These are phyloP conservation scores for Multifurca ochricompacta DNA, from an alignment of 768 basidiomycete species.

Conservation along the genomic window DNA sequence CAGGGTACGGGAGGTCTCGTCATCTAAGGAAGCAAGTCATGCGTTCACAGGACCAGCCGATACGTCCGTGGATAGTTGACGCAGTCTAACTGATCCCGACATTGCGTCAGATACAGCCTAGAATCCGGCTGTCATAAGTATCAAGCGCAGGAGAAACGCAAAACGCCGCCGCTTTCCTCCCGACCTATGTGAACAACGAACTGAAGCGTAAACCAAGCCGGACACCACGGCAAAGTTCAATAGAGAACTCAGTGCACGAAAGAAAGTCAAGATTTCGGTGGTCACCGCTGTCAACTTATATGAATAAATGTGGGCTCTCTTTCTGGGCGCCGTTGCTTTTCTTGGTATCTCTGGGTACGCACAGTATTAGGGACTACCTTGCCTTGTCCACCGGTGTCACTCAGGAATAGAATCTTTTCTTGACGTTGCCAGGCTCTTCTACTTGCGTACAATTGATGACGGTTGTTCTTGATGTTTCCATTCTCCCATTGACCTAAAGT, in stretches of 20 bases:
- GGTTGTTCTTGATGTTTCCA: neutral
- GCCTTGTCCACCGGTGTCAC: neutral
- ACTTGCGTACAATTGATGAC: neutral
- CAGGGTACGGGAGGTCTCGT: neutral
- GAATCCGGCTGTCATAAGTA: conserved; percentile 15
- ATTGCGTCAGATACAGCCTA: neutral
- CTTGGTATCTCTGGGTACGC: neutral
- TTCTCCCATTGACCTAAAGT: neutral
- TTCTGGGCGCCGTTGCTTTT: neutral
- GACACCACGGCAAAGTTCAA: conserved; percentile 19
- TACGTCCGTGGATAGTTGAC: neutral
- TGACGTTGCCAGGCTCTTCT: neutral
- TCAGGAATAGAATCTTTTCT: neutral
- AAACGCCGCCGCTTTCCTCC: conserved; percentile 5
- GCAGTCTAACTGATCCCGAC: neutral
- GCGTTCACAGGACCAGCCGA: neutral
- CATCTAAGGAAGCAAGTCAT: neutral
- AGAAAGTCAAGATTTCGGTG: conserved; percentile 69
- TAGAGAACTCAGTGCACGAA: conserved; percentile 31
- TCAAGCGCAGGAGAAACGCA: conserved; percentile 40
- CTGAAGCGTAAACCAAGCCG: conserved; percentile 30
- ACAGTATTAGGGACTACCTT: neutral
- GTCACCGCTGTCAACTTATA: conserved; percentile 64
- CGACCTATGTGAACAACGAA: conserved; percentile 22
- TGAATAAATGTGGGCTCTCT: conserved; percentile 37